Conservation (phyloP, 1,139 yeast species). For the Hansenula sp. region DNA sequence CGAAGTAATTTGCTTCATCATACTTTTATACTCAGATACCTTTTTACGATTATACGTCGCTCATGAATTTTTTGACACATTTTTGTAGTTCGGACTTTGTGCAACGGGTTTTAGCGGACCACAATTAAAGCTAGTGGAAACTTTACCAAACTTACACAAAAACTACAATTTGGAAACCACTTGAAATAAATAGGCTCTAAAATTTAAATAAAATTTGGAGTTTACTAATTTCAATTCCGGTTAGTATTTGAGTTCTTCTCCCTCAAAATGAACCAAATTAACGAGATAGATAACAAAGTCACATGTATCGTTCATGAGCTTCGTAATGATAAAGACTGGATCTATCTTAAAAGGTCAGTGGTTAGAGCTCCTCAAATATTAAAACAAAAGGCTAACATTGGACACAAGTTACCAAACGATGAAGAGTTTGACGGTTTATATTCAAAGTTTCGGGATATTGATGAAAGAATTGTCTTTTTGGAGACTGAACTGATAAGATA, state of each 20-base stretch:
- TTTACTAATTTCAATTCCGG: too few species aligned
- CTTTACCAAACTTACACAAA: too few species aligned
- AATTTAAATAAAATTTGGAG: too few species aligned
- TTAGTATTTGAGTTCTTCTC: too few species aligned
- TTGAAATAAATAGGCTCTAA: too few species aligned
- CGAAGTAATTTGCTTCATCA: too few species aligned
- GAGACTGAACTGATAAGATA: slow-evolving; percentile 21
- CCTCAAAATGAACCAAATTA: slow-evolving; percentile 7
- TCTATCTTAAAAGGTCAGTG: slow-evolving; percentile 17
- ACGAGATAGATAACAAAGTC: slow-evolving; percentile 10
- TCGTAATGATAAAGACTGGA: slow-evolving; percentile 21
- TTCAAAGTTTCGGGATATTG: slow-evolving; percentile 14
- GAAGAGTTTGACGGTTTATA: slow-evolving; percentile 33
- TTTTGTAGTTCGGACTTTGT: too few species aligned
- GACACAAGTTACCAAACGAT: slow-evolving; percentile 31
- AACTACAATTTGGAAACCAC: too few species aligned
- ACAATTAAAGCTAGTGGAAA: too few species aligned
- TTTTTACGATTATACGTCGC: neutral
- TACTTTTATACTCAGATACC: too few species aligned
- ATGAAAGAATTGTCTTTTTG: slow-evolving; percentile 21
- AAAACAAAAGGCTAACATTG: slow-evolving; percentile 30
- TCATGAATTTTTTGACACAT: too few species aligned
- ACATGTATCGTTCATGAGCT: slow-evolving; percentile 20
- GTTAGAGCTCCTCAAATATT: slow-evolving; percentile 32
- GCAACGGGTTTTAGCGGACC: too few species aligned